Evolutionary conservation across 768 basidiomycete genomes (phyloP), one percentile per base, ranked within the genome.

Genomic region (Cystofilobasidium macerans): DNA sequence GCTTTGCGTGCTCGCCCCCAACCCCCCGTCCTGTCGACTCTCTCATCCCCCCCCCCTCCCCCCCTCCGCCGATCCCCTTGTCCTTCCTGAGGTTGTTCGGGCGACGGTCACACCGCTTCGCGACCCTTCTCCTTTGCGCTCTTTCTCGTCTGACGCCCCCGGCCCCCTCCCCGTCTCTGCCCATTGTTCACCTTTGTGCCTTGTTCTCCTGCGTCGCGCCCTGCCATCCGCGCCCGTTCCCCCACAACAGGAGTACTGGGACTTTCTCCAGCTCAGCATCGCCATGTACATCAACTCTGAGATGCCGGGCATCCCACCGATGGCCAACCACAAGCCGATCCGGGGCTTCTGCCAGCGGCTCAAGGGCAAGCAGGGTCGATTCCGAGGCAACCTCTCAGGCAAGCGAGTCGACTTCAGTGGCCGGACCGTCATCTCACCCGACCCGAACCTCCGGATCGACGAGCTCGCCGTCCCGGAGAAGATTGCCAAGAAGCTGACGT

Each of bases 201-300:
- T n/a, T n/a, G n/a, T n/a, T n/a, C n/a, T n/a, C n/a, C n/a, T n/a
- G n/a, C n/a, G n/a, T n/a, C n/a, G n/a, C n/a, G n/a, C n/a, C n/a
- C n/a, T n/a, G n/a, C n/a, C 32, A 1, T 28, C 65, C 30, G 35
- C 12, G 26, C 5, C 61, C 22, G 9, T 24, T n/a, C 38, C 42
- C 54, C 26, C n/a, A 6, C 30, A 12, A 33, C 68, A 92, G 90
- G 93, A 92, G 82, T 86, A 94, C 83, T 99, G 95, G 95, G 95
- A 98, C 71, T 91, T 94, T 70, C 80, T 99, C 1, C 91, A 95
- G 72, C 81, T 93, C 57, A 86, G 87, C 20, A 89, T 98, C 30
- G 95, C 95, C 0, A 87, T 98, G 83, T 99, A 98, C 76, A 86
- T 99, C 79, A 98, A 98, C 78, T 94, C 94, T 2, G 93, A 97